phyloP scores from a whole-genome alignment of 305 asterid species.

The Fraxinus xanthoxyloides region DNA sequence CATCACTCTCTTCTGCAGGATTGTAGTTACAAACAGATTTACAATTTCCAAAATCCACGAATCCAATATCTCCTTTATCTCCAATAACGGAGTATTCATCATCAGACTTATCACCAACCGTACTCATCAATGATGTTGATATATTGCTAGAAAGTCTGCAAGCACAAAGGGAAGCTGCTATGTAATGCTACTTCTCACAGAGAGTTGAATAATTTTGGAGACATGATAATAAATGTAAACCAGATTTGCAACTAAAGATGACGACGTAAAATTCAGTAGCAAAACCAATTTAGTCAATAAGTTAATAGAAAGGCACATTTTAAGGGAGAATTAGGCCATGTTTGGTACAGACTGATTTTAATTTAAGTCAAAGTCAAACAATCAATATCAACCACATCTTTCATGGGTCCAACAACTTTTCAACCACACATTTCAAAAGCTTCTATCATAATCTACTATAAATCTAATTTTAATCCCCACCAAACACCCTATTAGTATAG shows the following conservation, averaged over 20 bases:
- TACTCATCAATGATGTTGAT: slow-evolving; percentile 38
- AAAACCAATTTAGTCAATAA: not conserved
- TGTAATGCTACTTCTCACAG: slow-evolving; percentile 1
- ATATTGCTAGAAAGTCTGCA: slow-evolving; percentile 29
- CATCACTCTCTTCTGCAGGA: slow-evolving; percentile 57
- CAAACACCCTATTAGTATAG: not conserved
- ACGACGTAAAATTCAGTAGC: not conserved
- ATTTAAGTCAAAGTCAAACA: too few relatives aligned
- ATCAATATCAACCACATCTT: too few relatives aligned
- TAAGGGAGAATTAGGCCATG: not conserved
- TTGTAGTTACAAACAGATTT: slow-evolving; percentile 56
- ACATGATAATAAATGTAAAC: not conserved
- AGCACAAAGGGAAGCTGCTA: slow-evolving; percentile 20
- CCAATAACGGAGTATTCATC: slow-evolving; percentile 72
- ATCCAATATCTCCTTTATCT: slow-evolving; percentile 83
- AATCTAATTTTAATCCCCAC: too few relatives aligned
- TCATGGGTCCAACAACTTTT: too few relatives aligned
- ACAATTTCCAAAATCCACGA: slow-evolving; percentile 57
- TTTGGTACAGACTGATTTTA: too few relatives aligned
- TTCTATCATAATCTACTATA: too few relatives aligned
- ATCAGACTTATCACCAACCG: slow-evolving; percentile 48
- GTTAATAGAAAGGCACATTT: not conserved
- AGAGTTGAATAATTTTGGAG: not conserved
- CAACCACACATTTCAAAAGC: too few relatives aligned
- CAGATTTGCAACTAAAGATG: not conserved